A percentile compares a stretch with the other conserved stretches of the same genome.
These are phyloP conservation scores for Gossypium schwendimanii DNA, from an alignment of 441 rosid genomes.

Conservation along the genomic window DNA sequence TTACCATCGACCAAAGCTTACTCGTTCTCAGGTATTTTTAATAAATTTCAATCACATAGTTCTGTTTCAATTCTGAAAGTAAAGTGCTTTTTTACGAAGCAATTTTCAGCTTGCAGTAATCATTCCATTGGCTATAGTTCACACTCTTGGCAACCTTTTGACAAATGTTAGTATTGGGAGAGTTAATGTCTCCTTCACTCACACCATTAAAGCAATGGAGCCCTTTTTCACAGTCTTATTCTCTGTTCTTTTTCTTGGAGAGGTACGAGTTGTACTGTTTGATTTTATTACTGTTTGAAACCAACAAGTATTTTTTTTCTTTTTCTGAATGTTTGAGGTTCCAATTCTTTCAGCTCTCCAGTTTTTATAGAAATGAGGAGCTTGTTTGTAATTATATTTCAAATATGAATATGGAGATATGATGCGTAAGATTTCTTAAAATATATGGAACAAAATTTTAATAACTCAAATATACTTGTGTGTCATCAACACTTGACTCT, in stretches of 20 bases:
- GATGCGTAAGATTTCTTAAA: too few species aligned
- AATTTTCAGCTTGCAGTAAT: conserved; percentile 42
- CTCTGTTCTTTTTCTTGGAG: conserved; percentile 43
- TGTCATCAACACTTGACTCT: too few species aligned
- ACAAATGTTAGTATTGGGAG: conserved; percentile 52
- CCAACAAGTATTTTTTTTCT: neutral
- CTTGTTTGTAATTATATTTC: too few species aligned
- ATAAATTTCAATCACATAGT: neutral
- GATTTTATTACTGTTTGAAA: neutral
- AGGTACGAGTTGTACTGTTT: conserved; percentile 24
- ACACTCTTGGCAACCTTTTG: conserved; percentile 58
- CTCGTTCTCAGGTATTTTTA: conserved; percentile 47
- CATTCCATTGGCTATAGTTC: conserved; percentile 48
- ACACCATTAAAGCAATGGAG: conserved; percentile 70
- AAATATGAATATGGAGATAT: too few species aligned
- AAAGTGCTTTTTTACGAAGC: neutral
- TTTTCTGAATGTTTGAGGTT: neutral
- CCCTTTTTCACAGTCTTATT: conserved; percentile 61
- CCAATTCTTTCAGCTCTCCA: neutral
- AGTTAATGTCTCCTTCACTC: conserved; percentile 62
- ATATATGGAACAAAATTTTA: too few species aligned
- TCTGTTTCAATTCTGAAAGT: neutral
- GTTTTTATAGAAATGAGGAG: too few species aligned
- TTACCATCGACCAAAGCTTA: conserved; percentile 40
- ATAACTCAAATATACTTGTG: too few species aligned